Conservation (phyloP, 2,329 filamentous ascomycete species). For the Emericellopsis cladophorae region DNA sequence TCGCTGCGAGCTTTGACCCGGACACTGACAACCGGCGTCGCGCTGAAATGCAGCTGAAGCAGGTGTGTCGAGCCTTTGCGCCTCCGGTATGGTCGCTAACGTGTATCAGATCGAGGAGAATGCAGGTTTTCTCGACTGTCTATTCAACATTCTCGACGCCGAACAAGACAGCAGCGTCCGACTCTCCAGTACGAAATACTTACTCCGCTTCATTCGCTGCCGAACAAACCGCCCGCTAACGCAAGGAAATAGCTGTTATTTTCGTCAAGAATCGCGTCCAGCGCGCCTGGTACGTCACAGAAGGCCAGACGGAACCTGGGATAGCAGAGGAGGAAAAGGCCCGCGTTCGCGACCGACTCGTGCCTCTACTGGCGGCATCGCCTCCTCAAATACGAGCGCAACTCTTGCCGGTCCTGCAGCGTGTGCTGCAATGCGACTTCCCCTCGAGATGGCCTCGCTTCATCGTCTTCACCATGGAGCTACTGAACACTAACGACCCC, state of each 20-base stretch:
- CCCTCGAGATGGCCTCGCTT: conserved; percentile 89
- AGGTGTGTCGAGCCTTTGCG: conserved; percentile 38
- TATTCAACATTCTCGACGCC: conserved; percentile 78
- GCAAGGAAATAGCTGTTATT: conserved; percentile 57
- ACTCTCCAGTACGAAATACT: conserved; percentile 62
- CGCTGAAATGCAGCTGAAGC: conserved; percentile 71
- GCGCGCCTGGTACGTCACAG: conserved; percentile 62
- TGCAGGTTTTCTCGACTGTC: conserved; percentile 78
- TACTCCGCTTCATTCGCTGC: conserved; percentile 3
- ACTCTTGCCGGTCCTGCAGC: conserved; percentile 86
- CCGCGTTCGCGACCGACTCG: conserved; percentile 73
- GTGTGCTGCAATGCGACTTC: conserved; percentile 92
- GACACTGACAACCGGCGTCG: conserved; percentile 64
- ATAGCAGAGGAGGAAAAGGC: conserved; percentile 85
- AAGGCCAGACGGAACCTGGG: conserved; percentile 55
- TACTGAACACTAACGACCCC: conserved; percentile 78
- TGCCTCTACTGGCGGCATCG: conserved; percentile 76
- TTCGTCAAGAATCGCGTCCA: conserved; percentile 97
- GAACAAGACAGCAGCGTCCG: conserved; percentile 79
- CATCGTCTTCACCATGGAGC: conserved; percentile 80
- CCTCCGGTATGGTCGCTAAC: not conserved
- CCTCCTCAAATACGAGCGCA: conserved; percentile 77
- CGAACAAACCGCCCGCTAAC: conserved; percentile 4
- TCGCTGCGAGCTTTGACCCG: conserved; percentile 62
- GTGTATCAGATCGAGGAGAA: conserved; percentile 67